A percentile compares a stretch with the other conserved stretches of the same genome.
These are phyloP conservation scores for Pythium plurisporium DNA, from an alignment of 352 stramenopile species.

Conservation along the genomic window DNA sequence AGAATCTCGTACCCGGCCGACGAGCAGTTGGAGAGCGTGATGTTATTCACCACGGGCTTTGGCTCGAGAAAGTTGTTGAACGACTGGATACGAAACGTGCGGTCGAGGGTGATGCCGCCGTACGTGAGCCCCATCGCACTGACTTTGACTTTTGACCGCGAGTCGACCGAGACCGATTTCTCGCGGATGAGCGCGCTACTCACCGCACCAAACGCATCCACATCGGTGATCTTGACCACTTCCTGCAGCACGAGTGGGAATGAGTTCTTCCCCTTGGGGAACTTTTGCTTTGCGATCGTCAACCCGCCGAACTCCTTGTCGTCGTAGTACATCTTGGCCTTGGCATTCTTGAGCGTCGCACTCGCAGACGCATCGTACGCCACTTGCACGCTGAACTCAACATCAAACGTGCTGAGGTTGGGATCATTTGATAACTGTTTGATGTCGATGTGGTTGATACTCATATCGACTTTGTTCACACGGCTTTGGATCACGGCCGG, in stretches of 20 bases:
- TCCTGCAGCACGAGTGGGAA: slow-evolving; percentile 47
- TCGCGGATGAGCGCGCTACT: slow-evolving; percentile 33
- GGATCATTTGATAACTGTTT: slow-evolving; percentile 29
- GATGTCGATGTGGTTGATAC: slow-evolving; percentile 63
- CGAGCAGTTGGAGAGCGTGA: slow-evolving; percentile 37
- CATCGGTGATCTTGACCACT: slow-evolving; percentile 30
- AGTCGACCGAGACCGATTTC: slow-evolving; percentile 29
- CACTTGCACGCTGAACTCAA: slow-evolving; percentile 50
- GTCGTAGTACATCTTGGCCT: slow-evolving; percentile 35
- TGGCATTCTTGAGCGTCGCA: slow-evolving; percentile 39
- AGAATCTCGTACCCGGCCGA: slow-evolving; percentile 38
- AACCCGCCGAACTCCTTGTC: slow-evolving; percentile 39
- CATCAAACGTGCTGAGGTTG: slow-evolving; percentile 25
- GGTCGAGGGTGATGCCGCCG: slow-evolving; percentile 38
- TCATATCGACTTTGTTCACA: slow-evolving; percentile 47
- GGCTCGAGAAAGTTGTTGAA: slow-evolving; percentile 51
- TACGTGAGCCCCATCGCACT: slow-evolving; percentile 42
- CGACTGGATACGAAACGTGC: slow-evolving; percentile 32
- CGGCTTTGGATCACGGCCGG: slow-evolving; percentile 52
- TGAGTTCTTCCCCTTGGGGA: slow-evolving; percentile 37
- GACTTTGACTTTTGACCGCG: slow-evolving; percentile 31
- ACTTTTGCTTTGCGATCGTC: slow-evolving; percentile 44
- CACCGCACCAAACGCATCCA: slow-evolving; percentile 37
- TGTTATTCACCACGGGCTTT: slow-evolving; percentile 39
- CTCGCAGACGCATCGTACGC: slow-evolving; percentile 40